Conservation (phyloP, 768 basidiomycete species). For the Podaxis sp. region DNA sequence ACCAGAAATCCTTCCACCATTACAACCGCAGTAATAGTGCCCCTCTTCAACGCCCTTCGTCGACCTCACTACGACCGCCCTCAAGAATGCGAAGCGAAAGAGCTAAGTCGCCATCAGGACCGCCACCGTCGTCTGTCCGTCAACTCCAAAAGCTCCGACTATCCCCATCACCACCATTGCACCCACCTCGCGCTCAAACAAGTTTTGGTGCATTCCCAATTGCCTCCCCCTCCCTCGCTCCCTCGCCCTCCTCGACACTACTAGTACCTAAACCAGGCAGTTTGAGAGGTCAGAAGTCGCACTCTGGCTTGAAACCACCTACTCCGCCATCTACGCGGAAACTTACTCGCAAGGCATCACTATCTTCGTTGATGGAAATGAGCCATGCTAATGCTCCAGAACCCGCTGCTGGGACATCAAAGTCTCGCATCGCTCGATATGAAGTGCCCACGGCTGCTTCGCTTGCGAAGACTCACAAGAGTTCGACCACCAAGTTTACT, state of each 20-base stretch:
- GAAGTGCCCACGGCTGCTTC: slow-evolving; percentile 80
- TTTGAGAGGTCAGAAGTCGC: slow-evolving; percentile 81
- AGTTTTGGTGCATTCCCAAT: slow-evolving; percentile 51
- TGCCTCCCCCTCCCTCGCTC: slow-evolving; percentile 40
- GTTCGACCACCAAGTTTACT: slow-evolving; percentile 59
- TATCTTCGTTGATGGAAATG: slow-evolving; percentile 62
- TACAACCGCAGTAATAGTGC: slow-evolving; percentile 56
- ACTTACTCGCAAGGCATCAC: slow-evolving; percentile 71
- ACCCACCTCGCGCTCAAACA: slow-evolving; percentile 54
- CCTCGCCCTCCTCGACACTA: slow-evolving; percentile 46
- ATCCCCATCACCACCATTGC: slow-evolving; percentile 66
- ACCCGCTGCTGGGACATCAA: slow-evolving; percentile 30
- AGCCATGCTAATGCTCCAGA: slow-evolving; percentile 53
- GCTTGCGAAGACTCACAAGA: slow-evolving; percentile 66
- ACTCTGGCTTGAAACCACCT: slow-evolving; percentile 74
- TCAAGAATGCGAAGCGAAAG: slow-evolving; percentile 59
- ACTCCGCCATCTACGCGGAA: slow-evolving; percentile 63
- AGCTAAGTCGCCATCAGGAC: slow-evolving; percentile 68
- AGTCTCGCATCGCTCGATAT: slow-evolving; percentile 43
- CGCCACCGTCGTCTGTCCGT: slow-evolving; percentile 63
- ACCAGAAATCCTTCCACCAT: slow-evolving; percentile 35
- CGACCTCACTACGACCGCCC: slow-evolving; percentile 46
- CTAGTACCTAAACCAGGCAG: slow-evolving; percentile 67
- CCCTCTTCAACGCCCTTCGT: slow-evolving; percentile 46
- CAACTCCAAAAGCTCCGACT: slow-evolving; percentile 65